Base-by-base conservation (phyloP, 176 grass and related monocot species). In the Ampelocalamus luodianensis region DNA sequence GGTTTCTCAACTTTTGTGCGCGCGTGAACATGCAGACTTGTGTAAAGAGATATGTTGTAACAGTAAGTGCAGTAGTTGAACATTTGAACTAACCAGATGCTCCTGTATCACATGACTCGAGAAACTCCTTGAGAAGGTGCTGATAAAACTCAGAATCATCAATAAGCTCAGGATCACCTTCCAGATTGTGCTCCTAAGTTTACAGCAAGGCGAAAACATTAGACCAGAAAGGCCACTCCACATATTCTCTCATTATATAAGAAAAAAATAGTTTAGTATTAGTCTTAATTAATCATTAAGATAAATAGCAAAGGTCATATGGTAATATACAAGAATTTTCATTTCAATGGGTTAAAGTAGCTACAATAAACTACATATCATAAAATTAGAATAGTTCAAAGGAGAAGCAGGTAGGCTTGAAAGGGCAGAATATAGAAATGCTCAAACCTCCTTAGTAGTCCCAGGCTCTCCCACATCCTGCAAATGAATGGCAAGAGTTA, bases 121-220 rank as follows among this genome's bases (percentile, higher is more conserved):
- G 85, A 76, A 97, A 97, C 66, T 97, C 95, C 87, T 95, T 95
- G 27, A 97, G 90, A 62, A 97, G 95, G 87, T 97, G 95, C 45
- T 92, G 93, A 39, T 97, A 95, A 62, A 97, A 97, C 83, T 97
- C 95, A 8, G 92, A 93, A 84, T 97, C 92, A 1, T 97, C 95
- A 46, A 97, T 20, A 82, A 97, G 85, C 72, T 97, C 92, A 76
- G 92, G 91, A 79, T 98, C 89, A 12, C 90, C 95, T 88, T 91
- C 89, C 49, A 65, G 26, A 59, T 45, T 61, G 40, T 27, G 72
- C 49, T 87, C 95, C 90, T 93, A 68, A 24, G 23, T 84, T 70
- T 29, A 55, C 49, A 82, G 26, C 40, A 80, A 59, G 12, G 10
- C 26, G 18, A 84, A 69, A 36, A 73, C 60, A 78, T 78, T 5